phyloP scores from a whole-genome alignment of 208 protist genomes.

The Leishmania arabica region DNA sequence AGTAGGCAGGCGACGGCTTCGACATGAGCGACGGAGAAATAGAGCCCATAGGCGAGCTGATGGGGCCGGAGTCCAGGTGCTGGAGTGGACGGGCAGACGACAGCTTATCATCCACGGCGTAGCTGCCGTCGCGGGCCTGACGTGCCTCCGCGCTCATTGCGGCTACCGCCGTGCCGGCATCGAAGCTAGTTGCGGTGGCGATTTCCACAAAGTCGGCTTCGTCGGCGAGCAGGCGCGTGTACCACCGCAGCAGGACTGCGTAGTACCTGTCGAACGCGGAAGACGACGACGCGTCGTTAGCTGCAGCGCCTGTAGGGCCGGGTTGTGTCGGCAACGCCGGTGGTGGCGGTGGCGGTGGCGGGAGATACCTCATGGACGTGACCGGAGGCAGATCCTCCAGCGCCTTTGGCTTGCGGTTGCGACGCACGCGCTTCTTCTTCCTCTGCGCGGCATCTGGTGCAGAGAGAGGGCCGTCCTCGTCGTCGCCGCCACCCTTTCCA shows the following conservation, averaged over 20 bases:
- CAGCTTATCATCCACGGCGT: background rate
- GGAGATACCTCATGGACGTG: slow-evolving; percentile 26
- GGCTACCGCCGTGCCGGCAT: background rate
- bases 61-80: background rate
- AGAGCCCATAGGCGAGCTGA: background rate
- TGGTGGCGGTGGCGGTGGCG: slow-evolving; percentile 29
- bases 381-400: slow-evolving; percentile 25
- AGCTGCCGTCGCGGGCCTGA: background rate
- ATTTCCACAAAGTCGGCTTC: slow-evolving; percentile 40
- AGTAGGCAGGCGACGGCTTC: background rate
- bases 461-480: background rate
- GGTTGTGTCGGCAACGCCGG: background rate
- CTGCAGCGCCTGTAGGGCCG: background rate
- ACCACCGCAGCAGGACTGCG: slow-evolving; percentile 47
- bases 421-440: slow-evolving; percentile 28
- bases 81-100: background rate
- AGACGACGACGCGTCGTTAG: background rate
- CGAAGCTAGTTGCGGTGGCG: slow-evolving; percentile 8
- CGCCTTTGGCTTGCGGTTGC: slow-evolving; percentile 33
- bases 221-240: slow-evolving; percentile 42
- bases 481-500: background rate
- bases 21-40: background rate
- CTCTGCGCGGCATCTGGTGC: background rate
- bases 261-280: slow-evolving; percentile 19
- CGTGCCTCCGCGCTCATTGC: background rate